Base-by-base conservation (phyloP, 1,284 basidiomycete species). In the Inonotus obliquus region DNA sequence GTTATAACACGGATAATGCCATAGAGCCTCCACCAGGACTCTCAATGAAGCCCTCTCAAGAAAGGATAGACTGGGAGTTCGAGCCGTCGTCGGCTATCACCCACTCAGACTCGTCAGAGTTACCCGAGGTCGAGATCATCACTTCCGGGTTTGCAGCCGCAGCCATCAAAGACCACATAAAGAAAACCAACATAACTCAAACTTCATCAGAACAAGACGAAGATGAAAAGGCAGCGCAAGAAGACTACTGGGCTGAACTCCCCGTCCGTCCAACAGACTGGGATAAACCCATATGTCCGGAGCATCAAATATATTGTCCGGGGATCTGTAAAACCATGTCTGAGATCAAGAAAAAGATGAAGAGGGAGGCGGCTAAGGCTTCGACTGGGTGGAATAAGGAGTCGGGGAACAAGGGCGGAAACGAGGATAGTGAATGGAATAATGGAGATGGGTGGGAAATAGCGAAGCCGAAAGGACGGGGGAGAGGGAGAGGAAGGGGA, bases 281-380 rank as follows among this genome's bases (percentile, higher is more conserved):
- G 59, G 59, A 58, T 35, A 60, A 64, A 39, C 59, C 53, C 25
- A 56, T 64, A 4, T 64, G 63, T 39, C 59, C 59, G 9, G 59
- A 21, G 19, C 63, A 64, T 44, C 39, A 61, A 35, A 45, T 57
- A 5, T 19, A 25, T 7, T 64, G 59, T 25, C 25, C 25, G 14
- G 45, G 47, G 7, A 49, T 59, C 11, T 63, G 62, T 25, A 45
- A 45, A 19, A 39, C 49, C 21, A 58, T 58, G 55, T 21, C 49
- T 38, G 56, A 57, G 47, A 52, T 61, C 11, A 54, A 54, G 49
- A 45, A 38, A 4, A 38, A 54, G 19, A 62, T 59, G 61, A 62
- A 62, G 39, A 39, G 55, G 14, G 56, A 62, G 17, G 60, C 48
- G 4, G 32, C 32, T 32, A 32, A 9, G 32, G 32, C 32, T 32